These are phyloP conservation scores for Verbena officinalis DNA, from an alignment of 257 asterid genomes.

Conservation along the genomic window DNA sequence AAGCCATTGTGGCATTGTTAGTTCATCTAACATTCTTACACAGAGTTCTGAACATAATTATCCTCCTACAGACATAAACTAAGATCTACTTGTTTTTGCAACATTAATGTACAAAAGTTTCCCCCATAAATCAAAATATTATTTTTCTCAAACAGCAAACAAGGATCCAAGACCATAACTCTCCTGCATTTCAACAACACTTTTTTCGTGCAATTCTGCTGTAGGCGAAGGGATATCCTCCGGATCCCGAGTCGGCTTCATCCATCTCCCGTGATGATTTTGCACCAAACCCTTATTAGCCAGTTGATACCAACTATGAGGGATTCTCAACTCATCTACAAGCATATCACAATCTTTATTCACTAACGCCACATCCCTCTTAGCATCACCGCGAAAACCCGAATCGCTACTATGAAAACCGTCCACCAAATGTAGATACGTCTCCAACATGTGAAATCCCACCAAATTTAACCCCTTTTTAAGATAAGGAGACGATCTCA, in stretches of 20 bases:
- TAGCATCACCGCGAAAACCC: slow-evolving; percentile 59
- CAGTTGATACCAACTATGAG: slow-evolving; percentile 67
- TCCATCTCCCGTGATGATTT: slow-evolving; percentile 75
- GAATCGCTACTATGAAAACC: slow-evolving; percentile 45
- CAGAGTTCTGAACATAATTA: background rate
- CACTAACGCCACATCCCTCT: slow-evolving; percentile 73
- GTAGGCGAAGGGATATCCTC: slow-evolving; percentile 69
- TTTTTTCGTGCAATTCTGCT: slow-evolving; percentile 19
- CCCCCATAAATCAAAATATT: background rate
- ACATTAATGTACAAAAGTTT: background rate
- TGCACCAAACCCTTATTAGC: slow-evolving; percentile 64
- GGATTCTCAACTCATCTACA: slow-evolving; percentile 70
- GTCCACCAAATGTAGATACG: slow-evolving; percentile 73
- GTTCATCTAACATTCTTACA: background rate
- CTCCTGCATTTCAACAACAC: slow-evolving; percentile 24
- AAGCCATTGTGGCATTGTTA: background rate
- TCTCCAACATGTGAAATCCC: slow-evolving; percentile 76
- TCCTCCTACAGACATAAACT: background rate
- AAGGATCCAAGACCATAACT: slow-evolving; percentile 29
- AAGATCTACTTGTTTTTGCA: background rate
- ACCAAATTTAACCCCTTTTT: slow-evolving; percentile 59
- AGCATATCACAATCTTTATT: slow-evolving; percentile 79
- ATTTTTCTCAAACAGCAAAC: slow-evolving; percentile 6
- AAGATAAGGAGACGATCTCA: slow-evolving; percentile 54
- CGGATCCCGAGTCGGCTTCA: slow-evolving; percentile 66